Conservation (phyloP, 2,329 filamentous ascomycete species). For the Penicillium sclerotiorum region DNA sequence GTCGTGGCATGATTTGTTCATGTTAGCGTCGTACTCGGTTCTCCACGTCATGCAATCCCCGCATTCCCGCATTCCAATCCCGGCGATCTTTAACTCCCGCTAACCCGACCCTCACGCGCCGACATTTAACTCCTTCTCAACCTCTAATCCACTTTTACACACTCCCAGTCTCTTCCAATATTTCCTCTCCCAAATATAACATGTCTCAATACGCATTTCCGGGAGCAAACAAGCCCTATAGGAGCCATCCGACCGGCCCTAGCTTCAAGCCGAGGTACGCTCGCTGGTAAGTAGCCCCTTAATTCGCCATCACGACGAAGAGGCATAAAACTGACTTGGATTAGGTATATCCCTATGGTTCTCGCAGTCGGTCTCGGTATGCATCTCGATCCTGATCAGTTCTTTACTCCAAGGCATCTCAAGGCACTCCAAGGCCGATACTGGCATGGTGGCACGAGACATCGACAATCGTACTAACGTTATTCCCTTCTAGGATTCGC, state of each 20-base stretch:
- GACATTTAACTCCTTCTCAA: neutral
- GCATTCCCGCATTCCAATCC: conserved; percentile 17
- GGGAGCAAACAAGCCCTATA: conserved; percentile 19
- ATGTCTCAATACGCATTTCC: conserved; percentile 27
- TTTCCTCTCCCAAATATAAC: neutral
- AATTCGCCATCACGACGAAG: neutral
- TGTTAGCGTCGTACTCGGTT: conserved; percentile 6
- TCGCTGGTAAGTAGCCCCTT: conserved; percentile 17
- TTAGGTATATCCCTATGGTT: conserved; percentile 23
- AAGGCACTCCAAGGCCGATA: too few species aligned
- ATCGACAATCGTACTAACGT: conserved; percentile 7
- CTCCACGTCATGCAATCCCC: conserved; percentile 27
- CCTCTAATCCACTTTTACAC: neutral
- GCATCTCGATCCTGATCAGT: neutral
- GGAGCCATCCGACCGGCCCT: conserved; percentile 11
- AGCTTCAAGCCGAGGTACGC: conserved; percentile 18
- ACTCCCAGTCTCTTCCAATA: neutral
- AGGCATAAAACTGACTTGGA: neutral
- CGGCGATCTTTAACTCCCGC: conserved; percentile 12
- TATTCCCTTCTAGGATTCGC: conserved; percentile 22
- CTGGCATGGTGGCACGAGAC: too few species aligned
- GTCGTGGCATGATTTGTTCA: conserved; percentile 7
- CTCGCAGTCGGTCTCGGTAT: conserved; percentile 25
- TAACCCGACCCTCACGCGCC: conserved; percentile 10
- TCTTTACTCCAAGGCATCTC: too few species aligned